A percentile compares a stretch with the other conserved stretches of the same genome.
Evolutionary conservation across 23 red algal species (phyloP).

Genomic region (Chondrus crispus): DNA sequence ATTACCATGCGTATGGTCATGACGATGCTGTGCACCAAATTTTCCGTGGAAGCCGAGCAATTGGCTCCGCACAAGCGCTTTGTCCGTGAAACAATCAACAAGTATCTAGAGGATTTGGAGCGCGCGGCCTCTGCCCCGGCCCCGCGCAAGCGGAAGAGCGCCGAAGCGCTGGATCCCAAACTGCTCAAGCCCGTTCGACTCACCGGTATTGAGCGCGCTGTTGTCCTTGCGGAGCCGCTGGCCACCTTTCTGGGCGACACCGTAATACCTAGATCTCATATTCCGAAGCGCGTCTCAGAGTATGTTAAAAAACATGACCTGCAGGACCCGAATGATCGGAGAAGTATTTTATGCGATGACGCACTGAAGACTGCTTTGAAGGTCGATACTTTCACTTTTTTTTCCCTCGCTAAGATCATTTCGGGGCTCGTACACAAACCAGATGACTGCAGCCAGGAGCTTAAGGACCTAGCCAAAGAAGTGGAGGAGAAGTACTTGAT

Average conservation of each 20-base stretch:
- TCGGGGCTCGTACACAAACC: conserved; percentile 56
- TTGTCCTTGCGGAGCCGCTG: conserved; percentile 68
- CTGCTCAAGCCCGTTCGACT: conserved; percentile 33
- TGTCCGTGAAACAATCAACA: conserved; percentile 47
- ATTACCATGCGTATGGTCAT: conserved; percentile 70
- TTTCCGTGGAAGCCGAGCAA: not conserved
- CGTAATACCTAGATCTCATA: conserved; percentile 60
- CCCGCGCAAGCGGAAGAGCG: not conserved
- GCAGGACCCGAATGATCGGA: conserved; percentile 61
- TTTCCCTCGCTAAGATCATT: conserved; percentile 73
- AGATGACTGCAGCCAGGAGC: conserved; percentile 58
- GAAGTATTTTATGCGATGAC: conserved; percentile 57
- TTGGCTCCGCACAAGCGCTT: conserved; percentile 21
- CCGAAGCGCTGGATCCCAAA: not conserved
- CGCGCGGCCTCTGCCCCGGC: not conserved
- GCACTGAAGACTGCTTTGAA: conserved; percentile 66
- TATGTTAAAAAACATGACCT: conserved; percentile 85
- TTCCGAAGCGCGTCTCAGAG: conserved; percentile 53
- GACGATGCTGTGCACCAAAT: conserved; percentile 27
- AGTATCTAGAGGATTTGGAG: conserved; percentile 4
- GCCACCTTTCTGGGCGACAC: conserved; percentile 47
- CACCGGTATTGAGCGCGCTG: conserved; percentile 50
- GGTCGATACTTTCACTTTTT: conserved; percentile 76
- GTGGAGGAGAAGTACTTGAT: conserved; percentile 46
- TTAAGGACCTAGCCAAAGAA: conserved; percentile 47